Evolutionary conservation across 192 early-diverging fungal genomes (phyloP).

Genomic region (Coemansia sp.): DNA sequence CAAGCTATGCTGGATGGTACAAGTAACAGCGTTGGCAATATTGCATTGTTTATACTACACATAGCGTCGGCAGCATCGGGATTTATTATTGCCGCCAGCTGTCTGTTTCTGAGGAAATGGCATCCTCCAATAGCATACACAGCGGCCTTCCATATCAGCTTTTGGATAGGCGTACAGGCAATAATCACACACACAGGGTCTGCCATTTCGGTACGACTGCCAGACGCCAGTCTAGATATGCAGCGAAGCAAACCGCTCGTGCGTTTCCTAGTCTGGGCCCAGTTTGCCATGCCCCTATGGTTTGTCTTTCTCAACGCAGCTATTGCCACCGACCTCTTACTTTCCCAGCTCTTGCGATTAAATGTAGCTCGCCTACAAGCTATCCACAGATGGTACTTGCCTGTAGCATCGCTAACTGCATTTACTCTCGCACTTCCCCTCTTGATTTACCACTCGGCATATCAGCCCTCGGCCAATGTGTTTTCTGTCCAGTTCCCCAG

Average conservation of each 20-base stretch:
- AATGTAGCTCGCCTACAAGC: conserved; percentile 25
- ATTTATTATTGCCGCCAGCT: conserved; percentile 45
- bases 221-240: conserved; percentile 29
- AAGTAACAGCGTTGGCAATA: conserved; percentile 36
- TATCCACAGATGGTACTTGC: conserved; percentile 50
- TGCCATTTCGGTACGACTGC: conserved; percentile 45
- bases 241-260: conserved; percentile 41
- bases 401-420: conserved; percentile 27
- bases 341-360: conserved; percentile 39
- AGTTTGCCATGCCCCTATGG: conserved; percentile 57
- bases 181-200: conserved; percentile 50
- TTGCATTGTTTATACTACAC: conserved; percentile 46
- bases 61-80: conserved; percentile 47
- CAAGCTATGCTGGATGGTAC: conserved; percentile 30
- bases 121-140: conserved; percentile 52
- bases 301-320: conserved; percentile 52
- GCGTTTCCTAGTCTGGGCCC: conserved; percentile 51
- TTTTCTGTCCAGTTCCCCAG: conserved; percentile 57
- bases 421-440: conserved; percentile 46
- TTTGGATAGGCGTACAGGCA: conserved; percentile 54
- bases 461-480: conserved; percentile 37
- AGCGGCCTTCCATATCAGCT: conserved; percentile 49
- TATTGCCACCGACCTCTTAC: conserved; percentile 51
- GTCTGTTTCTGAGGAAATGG: conserved; percentile 47
- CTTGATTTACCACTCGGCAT: conserved; percentile 50